These are phyloP conservation scores for Pyrenochaeta sp. DNA, from an alignment of 2,329 filamentous ascomycete species.

Conservation along the genomic window DNA sequence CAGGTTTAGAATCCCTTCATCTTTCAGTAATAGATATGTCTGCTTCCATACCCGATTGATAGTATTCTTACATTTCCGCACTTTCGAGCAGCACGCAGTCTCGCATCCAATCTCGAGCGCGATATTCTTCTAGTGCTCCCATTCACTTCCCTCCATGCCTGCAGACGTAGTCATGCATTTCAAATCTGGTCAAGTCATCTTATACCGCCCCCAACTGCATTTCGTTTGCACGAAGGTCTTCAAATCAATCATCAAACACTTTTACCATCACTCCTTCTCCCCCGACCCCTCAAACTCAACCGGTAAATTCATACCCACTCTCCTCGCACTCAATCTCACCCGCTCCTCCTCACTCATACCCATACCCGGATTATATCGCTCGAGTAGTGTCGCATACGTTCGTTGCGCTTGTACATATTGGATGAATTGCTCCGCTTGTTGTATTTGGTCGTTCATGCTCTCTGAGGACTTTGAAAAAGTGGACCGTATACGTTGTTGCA, in stretches of 20 bases:
- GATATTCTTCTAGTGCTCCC: neutral
- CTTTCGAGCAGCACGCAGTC: neutral
- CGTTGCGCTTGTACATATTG: slow-evolving; percentile 87
- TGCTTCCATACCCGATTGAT: neutral
- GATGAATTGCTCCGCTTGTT: slow-evolving; percentile 79
- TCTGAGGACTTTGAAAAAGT: slow-evolving; percentile 58
- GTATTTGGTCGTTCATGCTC: slow-evolving; percentile 29
- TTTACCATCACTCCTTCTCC: slow-evolving; percentile 9
- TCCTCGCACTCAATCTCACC: slow-evolving; percentile 80
- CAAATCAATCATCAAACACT: neutral
- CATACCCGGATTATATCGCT: slow-evolving; percentile 94
- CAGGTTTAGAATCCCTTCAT: neutral
- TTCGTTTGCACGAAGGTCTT: neutral
- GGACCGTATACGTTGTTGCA: slow-evolving; percentile 74
- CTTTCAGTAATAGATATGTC: neutral
- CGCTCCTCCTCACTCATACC: slow-evolving; percentile 85
- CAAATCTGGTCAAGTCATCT: neutral
- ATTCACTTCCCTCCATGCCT: neutral
- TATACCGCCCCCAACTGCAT: neutral
- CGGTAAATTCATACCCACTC: slow-evolving; percentile 91
- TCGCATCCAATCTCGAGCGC: neutral
- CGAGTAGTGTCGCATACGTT: slow-evolving; percentile 79
- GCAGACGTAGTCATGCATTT: neutral
- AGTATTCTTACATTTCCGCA: no score
- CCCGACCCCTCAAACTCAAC: slow-evolving; percentile 59